Evolutionary conservation across 2,329 filamentous ascomycete species (phyloP).

Genomic region (Venturia oleaginea): DNA sequence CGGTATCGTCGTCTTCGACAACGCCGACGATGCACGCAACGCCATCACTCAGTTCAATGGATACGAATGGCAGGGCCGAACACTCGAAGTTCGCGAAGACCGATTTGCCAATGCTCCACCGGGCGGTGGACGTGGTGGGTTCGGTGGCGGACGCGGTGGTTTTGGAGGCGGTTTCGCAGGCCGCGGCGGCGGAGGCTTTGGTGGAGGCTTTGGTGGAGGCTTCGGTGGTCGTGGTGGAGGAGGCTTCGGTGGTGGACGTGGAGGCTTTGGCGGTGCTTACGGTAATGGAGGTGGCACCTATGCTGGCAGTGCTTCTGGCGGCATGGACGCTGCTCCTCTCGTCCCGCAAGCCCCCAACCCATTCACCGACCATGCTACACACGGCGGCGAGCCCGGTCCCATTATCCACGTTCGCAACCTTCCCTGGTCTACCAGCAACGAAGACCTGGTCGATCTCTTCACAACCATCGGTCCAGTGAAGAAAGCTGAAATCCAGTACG

Average conservation of each 20-base stretch:
- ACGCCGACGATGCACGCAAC: slow-evolving; percentile 84
- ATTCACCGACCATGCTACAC: slow-evolving; percentile 87
- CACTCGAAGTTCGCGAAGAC: slow-evolving; percentile 91
- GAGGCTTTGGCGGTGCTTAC: slow-evolving; percentile 26
- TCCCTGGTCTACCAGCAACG: slow-evolving; percentile 98
- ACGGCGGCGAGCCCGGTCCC: slow-evolving; percentile 73
- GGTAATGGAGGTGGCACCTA: slow-evolving; percentile 33
- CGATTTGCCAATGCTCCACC: slow-evolving; percentile 64
- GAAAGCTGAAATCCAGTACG: slow-evolving; percentile 98
- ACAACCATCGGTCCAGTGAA: slow-evolving; percentile 97
- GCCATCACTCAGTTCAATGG: slow-evolving; percentile 97
- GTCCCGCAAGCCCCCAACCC: slow-evolving; percentile 60
- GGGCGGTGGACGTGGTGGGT: slow-evolving; percentile 34
- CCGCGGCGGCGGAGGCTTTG: slow-evolving; percentile 46
- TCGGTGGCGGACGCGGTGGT: slow-evolving; percentile 45
- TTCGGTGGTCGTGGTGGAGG: slow-evolving; percentile 48
- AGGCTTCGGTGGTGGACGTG: slow-evolving; percentile 48
- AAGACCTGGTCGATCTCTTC: slow-evolving; percentile 92
- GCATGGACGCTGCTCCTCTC: slow-evolving; percentile 26
- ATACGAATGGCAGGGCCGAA: slow-evolving; percentile 94
- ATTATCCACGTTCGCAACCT: slow-evolving; percentile 95
- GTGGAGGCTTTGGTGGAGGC: slow-evolving; percentile 43
- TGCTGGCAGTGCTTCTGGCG: slow-evolving; percentile 26
- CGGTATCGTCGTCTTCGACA: slow-evolving; percentile 94
- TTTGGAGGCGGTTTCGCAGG: slow-evolving; percentile 42